These are phyloP conservation scores for Xerophyta viscosa DNA, from an alignment of 106 monocot genomes.

Conservation along the genomic window DNA sequence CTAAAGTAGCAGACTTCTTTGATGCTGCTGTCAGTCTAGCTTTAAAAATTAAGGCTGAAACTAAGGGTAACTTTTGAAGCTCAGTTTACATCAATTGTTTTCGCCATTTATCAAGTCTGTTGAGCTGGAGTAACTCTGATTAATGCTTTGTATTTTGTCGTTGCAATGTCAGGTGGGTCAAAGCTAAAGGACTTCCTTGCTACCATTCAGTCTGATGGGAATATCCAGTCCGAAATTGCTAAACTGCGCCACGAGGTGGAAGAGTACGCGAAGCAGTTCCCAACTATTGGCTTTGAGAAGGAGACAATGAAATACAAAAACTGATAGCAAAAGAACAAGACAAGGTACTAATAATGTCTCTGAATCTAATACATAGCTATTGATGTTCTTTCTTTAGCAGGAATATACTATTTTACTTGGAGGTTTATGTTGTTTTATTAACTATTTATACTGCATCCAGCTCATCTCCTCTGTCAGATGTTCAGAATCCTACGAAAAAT, in stretches of 20 bases:
- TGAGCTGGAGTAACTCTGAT: no score
- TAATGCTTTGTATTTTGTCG: background rate
- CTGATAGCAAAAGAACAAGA: conserved; percentile 18
- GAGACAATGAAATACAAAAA: conserved; percentile 89
- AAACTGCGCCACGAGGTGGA: conserved; percentile 85
- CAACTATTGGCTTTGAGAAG: conserved; percentile 94
- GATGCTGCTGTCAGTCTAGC: conserved; percentile 74
- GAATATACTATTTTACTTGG: no score
- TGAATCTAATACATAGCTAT: no score
- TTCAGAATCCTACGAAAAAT: no score
- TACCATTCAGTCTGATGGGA: conserved; percentile 45
- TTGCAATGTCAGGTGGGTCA: conserved; percentile 46
- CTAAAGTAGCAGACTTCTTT: conserved; percentile 86
- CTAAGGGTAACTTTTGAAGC: no score
- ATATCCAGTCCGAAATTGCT: conserved; percentile 71
- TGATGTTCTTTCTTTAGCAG: no score
- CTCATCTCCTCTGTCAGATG: no score
- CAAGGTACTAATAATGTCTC: no score
- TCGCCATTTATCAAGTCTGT: no score
- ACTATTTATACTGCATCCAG: no score
- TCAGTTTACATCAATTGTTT: no score
- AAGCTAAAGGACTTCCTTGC: conserved; percentile 92
- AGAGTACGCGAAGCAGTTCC: conserved; percentile 93
- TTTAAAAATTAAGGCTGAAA: conserved; percentile 63
- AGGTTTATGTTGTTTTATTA: no score